Evolutionary conservation across 495 filamentous ascomycete genomes (phyloP).

Genomic region (Tirmania nivea): DNA sequence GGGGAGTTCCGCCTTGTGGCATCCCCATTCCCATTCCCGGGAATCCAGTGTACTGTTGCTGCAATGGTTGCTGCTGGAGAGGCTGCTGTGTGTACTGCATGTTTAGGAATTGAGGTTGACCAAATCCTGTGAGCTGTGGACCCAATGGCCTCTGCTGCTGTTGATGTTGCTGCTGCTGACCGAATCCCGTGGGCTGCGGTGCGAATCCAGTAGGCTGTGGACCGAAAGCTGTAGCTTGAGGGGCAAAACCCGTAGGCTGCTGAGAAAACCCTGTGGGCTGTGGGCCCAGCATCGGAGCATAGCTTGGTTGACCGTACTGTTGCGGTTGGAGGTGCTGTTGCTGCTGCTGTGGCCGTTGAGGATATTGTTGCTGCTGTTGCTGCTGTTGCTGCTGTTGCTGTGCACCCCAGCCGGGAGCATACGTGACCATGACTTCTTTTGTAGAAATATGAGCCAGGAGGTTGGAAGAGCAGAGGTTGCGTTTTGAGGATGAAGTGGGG

Average conservation of each 20-base stretch:
- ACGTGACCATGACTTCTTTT: neutral
- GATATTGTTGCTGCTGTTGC: conserved; percentile 6
- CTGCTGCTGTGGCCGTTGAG: conserved; percentile 12
- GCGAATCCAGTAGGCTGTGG: conserved; percentile 38
- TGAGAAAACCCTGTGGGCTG: conserved; percentile 54
- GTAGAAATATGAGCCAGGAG: neutral
- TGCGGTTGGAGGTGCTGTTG: conserved; percentile 15
- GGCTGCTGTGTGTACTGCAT: conserved; percentile 27
- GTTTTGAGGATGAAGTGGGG: neutral
- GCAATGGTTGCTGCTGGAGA: conserved; percentile 28
- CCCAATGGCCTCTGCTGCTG: conserved; percentile 34
- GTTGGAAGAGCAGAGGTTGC: neutral
- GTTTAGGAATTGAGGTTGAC: conserved; percentile 24
- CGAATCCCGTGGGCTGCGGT: conserved; percentile 38
- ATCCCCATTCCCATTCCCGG: conserved; percentile 26
- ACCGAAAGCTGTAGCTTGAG: conserved; percentile 37
- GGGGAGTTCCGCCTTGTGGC: conserved; percentile 26
- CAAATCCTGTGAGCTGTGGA: conserved; percentile 39
- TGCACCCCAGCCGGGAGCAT: neutral
- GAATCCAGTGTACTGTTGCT: conserved; percentile 36
- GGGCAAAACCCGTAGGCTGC: conserved; percentile 26
- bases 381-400: conserved; percentile 15
- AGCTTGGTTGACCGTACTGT: conserved; percentile 13
- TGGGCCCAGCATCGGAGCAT: conserved; percentile 16
- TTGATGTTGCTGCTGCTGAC: too few species aligned